Evolutionary conservation across 495 filamentous ascomycete species (phyloP).

Genomic region (Xanthoparmelia taractica): DNA sequence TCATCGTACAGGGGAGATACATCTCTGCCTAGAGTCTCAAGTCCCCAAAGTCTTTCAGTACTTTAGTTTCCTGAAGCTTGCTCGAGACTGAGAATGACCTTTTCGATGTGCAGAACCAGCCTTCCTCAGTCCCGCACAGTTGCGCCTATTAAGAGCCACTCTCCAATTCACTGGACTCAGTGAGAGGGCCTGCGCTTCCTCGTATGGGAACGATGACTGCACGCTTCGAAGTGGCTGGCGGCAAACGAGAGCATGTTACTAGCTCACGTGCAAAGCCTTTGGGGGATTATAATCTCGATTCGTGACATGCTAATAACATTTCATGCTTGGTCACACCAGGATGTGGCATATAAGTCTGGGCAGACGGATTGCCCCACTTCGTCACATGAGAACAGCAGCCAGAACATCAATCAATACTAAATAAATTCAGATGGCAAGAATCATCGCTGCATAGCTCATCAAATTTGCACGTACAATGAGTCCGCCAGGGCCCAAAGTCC

Average conservation of each 20-base stretch:
- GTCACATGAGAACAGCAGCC: not conserved
- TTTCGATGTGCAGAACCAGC: too few species aligned
- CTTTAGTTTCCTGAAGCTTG: too few species aligned
- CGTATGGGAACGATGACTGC: too few species aligned
- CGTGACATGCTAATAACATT: not conserved
- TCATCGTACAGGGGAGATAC: too few species aligned
- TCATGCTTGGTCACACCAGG: not conserved
- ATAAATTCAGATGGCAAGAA: not conserved
- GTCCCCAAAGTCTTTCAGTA: too few species aligned
- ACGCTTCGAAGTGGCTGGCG: too few species aligned
- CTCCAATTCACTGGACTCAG: too few species aligned
- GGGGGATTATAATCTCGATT: not conserved
- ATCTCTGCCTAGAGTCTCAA: too few species aligned
- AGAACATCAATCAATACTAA: not conserved
- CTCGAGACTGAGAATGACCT: too few species aligned
- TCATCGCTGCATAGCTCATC: not conserved
- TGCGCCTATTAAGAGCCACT: too few species aligned
- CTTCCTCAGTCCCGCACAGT: too few species aligned
- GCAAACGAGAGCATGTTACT: not conserved
- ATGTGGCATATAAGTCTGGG: not conserved
- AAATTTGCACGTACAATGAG: not conserved
- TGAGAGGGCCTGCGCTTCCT: too few species aligned
- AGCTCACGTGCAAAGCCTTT: not conserved
- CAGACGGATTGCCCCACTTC: not conserved
- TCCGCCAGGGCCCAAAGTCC: not conserved